Evolutionary conservation across 139 green algal genomes (phyloP).

Genomic region (Picochlorum sp.): DNA sequence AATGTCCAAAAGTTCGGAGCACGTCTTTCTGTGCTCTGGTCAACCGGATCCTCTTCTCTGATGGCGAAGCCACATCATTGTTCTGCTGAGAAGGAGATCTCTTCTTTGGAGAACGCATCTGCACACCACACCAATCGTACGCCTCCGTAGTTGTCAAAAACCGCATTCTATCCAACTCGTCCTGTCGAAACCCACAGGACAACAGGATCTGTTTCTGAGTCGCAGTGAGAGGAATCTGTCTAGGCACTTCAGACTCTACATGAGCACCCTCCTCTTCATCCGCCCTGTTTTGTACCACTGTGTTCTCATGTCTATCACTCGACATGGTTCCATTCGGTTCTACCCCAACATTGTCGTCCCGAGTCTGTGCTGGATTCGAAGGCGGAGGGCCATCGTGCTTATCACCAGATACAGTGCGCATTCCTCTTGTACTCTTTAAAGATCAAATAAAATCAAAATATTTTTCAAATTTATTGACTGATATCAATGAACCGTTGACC

Average conservation of each 20-base stretch:
- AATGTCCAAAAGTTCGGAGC: not conserved
- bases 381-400: too few relatives aligned
- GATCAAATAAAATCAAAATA: too few relatives aligned
- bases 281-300: not conserved
- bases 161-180: not conserved
- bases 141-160: not conserved
- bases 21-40: not conserved
- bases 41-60: not conserved
- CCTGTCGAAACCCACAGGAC: not conserved
- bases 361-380: too few relatives aligned
- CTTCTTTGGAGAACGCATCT: conserved; percentile 2
- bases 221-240: not conserved
- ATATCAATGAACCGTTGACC: too few relatives aligned
- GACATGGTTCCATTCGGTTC: too few relatives aligned
- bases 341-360: too few relatives aligned
- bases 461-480: too few relatives aligned
- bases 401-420: too few relatives aligned
- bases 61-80: not conserved
- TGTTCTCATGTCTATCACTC: not conserved
- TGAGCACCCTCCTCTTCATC: not conserved
- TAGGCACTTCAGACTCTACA: not conserved
- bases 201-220: not conserved
- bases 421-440: too few relatives aligned
- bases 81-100: not conserved
- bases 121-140: not conserved